Evolutionary conservation across 2,329 filamentous ascomycete species (phyloP), one percentile per base, ranked within the genome.

Genomic region (Diaporthe sp.): DNA sequence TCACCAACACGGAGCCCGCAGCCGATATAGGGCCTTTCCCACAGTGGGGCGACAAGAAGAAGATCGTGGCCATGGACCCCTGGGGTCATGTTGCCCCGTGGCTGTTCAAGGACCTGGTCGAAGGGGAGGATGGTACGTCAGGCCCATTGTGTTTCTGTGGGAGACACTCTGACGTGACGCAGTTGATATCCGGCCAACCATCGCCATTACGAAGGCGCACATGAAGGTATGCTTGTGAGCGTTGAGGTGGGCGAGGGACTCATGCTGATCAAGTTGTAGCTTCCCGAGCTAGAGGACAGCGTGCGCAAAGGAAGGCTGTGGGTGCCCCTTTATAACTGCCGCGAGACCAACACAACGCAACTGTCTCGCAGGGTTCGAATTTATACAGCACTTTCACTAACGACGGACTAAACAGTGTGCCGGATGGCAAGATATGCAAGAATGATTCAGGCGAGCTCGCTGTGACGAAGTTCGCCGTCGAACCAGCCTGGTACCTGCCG

Each of bases 1-100:
- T 90, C 79, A 91, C 88, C 78, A 84, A 98, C 84, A 98, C 95
- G 13, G 94, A 98, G 83, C 97, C 97, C 17, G 95, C 96, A n/a
- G 94, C 92, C 31, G 91, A 93, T 72, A 95, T 98, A 82, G 95
- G 95, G 0, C 95, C 95, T 10, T 98, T 98, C 80, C 92, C 94
- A 10, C 92, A 97, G 85, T 99, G 96, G 96, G 91, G 90, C 37
- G 94, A 98, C 82, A 91, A 90, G 81, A 95, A 95, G 84, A 98
- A 98, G 88, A 98, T 99, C 78, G 96, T 98, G 19, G 95, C 96
- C 25, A 98, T 99, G 95, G 97, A 98, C 82, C 96, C 96, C 0
- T 94, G 94, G 83, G 96, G 97, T 9, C 97, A 98, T 86, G 87
- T 98, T 76, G 91, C 93, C 12, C 94, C 95, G 12, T 96, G 93